Percentiles rank a stretch among this genome's conserved stretches.
Evolutionary conservation across 768 basidiomycete species (phyloP).

Genomic region (Phaeotremella fagi): DNA sequence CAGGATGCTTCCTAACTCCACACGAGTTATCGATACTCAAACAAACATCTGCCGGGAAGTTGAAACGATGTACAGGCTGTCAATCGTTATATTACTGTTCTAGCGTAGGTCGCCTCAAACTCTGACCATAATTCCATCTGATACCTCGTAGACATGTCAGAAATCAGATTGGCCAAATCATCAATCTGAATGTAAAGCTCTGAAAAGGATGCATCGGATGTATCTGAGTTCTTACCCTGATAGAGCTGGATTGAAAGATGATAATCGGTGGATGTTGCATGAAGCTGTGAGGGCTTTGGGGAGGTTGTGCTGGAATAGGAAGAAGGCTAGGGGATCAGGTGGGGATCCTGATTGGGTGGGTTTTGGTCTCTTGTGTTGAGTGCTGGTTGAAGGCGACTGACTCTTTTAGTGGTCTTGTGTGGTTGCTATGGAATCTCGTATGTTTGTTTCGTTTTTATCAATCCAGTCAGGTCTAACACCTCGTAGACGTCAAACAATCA

Average conservation of each 20-base stretch:
- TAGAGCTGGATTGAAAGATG: constrained; percentile 46
- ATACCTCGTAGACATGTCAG: constrained; percentile 60
- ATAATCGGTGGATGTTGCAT: constrained; percentile 53
- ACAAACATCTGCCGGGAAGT: constrained; percentile 9
- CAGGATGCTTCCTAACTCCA: constrained; percentile 55
- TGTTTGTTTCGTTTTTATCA: neutral
- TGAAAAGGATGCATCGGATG: constrained; percentile 48
- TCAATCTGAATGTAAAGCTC: constrained; percentile 69
- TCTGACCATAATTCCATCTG: neutral
- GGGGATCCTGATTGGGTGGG: constrained; percentile 32
- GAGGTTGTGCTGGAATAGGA: constrained; percentile 64
- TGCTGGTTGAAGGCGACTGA: too few relatives aligned
- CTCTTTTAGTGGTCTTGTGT: too few relatives aligned
- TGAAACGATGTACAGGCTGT: constrained; percentile 65
- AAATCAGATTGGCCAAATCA: constrained; percentile 68
- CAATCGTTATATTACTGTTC: constrained; percentile 70
- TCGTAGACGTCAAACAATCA: constrained; percentile 47
- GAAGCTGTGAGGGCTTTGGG: constrained; percentile 77
- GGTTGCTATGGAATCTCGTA: constrained; percentile 62
- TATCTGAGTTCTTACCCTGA: constrained; percentile 49
- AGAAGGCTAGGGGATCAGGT: constrained; percentile 56
- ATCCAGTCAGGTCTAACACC: too few relatives aligned
- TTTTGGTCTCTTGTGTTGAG: constrained; percentile 65
- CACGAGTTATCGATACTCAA: constrained; percentile 21
- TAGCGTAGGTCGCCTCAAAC: constrained; percentile 52